Conservation (phyloP, 129 eudicot species). For the Apium graveolens region DNA sequence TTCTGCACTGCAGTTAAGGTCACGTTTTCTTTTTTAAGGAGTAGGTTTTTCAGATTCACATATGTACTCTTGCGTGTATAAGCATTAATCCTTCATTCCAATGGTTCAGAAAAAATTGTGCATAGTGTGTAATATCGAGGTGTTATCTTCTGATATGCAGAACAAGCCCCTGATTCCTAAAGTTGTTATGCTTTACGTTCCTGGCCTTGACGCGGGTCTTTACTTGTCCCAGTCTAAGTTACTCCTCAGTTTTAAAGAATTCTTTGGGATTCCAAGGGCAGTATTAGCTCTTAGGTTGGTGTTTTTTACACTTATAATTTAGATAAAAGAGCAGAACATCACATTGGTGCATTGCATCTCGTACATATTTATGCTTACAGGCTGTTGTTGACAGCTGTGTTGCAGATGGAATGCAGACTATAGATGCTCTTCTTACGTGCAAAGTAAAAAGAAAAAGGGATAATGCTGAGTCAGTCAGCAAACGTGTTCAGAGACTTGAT, state of each 20-base stretch:
- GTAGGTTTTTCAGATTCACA: neutral
- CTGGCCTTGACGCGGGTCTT: conserved; percentile 95
- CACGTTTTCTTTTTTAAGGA: neutral
- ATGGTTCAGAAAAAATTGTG: neutral
- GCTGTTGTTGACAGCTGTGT: conserved; percentile 63
- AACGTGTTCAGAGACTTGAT: conserved; percentile 34
- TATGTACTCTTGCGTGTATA: neutral
- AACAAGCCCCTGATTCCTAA: conserved; percentile 93
- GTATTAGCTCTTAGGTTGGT: conserved; percentile 91
- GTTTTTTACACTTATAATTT: neutral
- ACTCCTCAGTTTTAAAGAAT: conserved; percentile 63
- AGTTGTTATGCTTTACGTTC: conserved; percentile 83
- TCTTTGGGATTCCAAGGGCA: conserved; percentile 81
- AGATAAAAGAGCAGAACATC: neutral
- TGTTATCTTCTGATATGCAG: conserved; percentile 36
- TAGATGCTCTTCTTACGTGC: conserved; percentile 91
- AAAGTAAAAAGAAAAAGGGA: conserved; percentile 73
- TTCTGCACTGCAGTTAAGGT: neutral
- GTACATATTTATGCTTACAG: conserved; percentile 10
- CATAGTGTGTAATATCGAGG: conserved; percentile 5
- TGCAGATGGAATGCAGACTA: conserved; percentile 93
- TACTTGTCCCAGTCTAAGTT: conserved; percentile 66
- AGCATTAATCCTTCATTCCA: neutral
- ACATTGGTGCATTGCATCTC: neutral
- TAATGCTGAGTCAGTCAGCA: conserved; percentile 36